phyloP scores from a whole-genome alignment of 2,329 filamentous ascomycete genomes.

The Thielaviopsis populi region DNA sequence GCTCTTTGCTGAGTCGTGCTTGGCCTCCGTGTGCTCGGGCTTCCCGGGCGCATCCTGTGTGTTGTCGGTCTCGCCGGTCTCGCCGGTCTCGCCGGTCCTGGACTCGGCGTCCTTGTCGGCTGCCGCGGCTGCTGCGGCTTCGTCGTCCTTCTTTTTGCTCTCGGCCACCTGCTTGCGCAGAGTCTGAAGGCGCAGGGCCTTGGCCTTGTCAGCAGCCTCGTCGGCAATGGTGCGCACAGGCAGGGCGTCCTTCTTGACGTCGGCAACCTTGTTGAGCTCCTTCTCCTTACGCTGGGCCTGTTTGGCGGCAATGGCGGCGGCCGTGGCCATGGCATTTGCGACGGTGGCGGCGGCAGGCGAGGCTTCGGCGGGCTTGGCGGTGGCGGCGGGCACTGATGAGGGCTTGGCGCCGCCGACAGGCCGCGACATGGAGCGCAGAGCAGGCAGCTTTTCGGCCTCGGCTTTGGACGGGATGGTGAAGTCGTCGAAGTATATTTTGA shows the following conservation, averaged over 20 bases:
- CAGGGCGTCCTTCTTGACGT: constrained; percentile 22
- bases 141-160: constrained; percentile 21
- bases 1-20: background rate
- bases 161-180: constrained; percentile 42
- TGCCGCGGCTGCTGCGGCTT: constrained; percentile 15
- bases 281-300: constrained; percentile 14
- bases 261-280: constrained; percentile 9
- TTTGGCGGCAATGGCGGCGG: constrained; percentile 19
- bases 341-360: constrained; percentile 18
- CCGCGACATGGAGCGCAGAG: constrained; percentile 15
- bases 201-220: constrained; percentile 50
- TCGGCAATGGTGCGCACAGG: constrained; percentile 43
- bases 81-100: constrained; percentile 22
- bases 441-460: constrained; percentile 26
- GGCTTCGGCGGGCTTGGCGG: constrained; percentile 19
- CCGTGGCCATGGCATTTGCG: constrained; percentile 19
- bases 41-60: constrained; percentile 17
- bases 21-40: background rate
- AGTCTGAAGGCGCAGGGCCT: constrained; percentile 40
- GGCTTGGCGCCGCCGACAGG: constrained; percentile 24
- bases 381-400: constrained; percentile 13
- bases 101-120: constrained; percentile 5
- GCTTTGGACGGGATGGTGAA: constrained; percentile 41
- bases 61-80: constrained; percentile 18
- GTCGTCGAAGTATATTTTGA: constrained; percentile 53